Percentiles rank a stretch among this genome's conserved stretches.
Evolutionary conservation across 2,329 filamentous ascomycete genomes (phyloP).

Genomic region (Fusarium compactum): DNA sequence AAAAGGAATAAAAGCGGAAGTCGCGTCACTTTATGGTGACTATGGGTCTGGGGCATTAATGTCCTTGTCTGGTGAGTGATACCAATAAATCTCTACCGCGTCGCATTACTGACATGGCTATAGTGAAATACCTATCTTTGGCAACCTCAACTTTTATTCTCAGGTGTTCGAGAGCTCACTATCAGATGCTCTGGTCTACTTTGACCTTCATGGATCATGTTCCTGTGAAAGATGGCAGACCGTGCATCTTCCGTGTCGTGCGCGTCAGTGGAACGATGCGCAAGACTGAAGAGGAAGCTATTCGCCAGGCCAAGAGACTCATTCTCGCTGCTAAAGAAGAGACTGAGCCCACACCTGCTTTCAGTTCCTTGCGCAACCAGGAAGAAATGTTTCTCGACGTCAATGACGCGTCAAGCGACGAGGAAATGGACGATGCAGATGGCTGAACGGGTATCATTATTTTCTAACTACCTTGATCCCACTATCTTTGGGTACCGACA

Average conservation of each 20-base stretch:
- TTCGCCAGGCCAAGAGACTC: slow-evolving; percentile 78
- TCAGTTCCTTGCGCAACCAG: slow-evolving; percentile 39
- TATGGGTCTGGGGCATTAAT: slow-evolving; percentile 83
- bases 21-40: slow-evolving; percentile 84
- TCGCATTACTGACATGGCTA: neutral
- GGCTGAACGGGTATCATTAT: slow-evolving; percentile 63
- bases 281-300: slow-evolving; percentile 90
- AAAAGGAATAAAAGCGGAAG: slow-evolving; percentile 76
- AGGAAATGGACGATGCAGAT: slow-evolving; percentile 59
- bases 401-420: slow-evolving; percentile 59
- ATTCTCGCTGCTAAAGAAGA: slow-evolving; percentile 74
- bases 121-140: slow-evolving; percentile 91
- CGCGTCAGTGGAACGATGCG: slow-evolving; percentile 92
- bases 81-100: neutral
- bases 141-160: slow-evolving; percentile 97
- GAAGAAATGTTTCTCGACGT: slow-evolving; percentile 58
- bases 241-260: slow-evolving; percentile 86
- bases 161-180: slow-evolving; percentile 83
- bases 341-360: slow-evolving; percentile 34
- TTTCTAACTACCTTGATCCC: slow-evolving; percentile 80
- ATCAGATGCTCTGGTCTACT: slow-evolving; percentile 89
- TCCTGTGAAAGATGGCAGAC: slow-evolving; percentile 68
- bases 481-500: slow-evolving; percentile 66
- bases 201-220: slow-evolving; percentile 82
- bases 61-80: slow-evolving; percentile 72